Percentiles rank a stretch among this genome's conserved stretches.
Evolutionary conservation across 2,329 filamentous ascomycete genomes (phyloP).

Genomic region (Endoconidiophora polonica): DNA sequence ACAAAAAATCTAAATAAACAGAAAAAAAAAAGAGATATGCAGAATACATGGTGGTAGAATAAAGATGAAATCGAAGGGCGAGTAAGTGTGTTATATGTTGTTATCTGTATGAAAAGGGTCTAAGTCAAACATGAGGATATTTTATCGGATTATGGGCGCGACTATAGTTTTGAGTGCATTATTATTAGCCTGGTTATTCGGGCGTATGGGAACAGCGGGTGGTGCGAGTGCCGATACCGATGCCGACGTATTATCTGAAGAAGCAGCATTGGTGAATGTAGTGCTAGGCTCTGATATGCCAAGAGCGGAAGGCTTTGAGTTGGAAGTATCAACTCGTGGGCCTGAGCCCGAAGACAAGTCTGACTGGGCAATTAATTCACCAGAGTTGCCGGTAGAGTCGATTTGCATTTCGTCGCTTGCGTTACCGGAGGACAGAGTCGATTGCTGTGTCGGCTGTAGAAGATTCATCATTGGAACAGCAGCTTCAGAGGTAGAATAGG

Average conservation of each 20-base stretch:
- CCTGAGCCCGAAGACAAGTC: not conserved
- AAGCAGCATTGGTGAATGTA: not conserved
- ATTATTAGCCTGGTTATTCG: too few species aligned
- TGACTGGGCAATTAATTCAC: not conserved
- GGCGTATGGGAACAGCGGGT: not conserved
- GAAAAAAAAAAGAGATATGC: not conserved
- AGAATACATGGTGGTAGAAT: not conserved
- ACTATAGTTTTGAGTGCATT: too few species aligned
- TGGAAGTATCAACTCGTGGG: not conserved
- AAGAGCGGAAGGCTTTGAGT: not conserved
- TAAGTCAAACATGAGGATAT: too few species aligned
- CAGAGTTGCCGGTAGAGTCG: constrained; percentile 14
- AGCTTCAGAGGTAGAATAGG: not conserved
- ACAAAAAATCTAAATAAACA: not conserved
- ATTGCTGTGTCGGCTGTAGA: constrained; percentile 1
- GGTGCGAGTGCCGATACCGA: not conserved
- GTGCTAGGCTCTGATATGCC: not conserved
- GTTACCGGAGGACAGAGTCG: constrained; percentile 7
- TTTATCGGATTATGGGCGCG: too few species aligned
- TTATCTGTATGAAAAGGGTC: too few species aligned
- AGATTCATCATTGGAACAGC: not conserved
- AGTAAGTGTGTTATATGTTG: not conserved
- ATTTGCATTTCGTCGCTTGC: constrained; percentile 12
- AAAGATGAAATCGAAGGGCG: not conserved
- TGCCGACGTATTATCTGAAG: not conserved